phyloP scores from a whole-genome alignment of 345 rosid species.

The Dovyalis caffra region DNA sequence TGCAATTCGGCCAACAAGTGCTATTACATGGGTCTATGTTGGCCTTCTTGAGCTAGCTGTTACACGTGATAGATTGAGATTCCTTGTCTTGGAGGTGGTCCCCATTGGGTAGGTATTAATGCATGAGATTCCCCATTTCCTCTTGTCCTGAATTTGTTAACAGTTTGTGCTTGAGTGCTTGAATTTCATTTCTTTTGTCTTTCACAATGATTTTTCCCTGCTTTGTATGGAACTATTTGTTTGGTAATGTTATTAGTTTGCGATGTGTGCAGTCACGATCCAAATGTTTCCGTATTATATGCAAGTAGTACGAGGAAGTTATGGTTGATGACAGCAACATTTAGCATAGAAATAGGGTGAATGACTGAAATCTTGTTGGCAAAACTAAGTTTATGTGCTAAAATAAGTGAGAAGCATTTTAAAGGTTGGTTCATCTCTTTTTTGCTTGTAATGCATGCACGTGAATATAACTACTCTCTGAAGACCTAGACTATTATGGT shows the following conservation, averaged over 20 bases:
- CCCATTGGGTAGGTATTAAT: slow-evolving; percentile 91
- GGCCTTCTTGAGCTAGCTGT: slow-evolving; percentile 70
- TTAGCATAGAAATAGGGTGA: neutral
- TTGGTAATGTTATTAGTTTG: neutral
- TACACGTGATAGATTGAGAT: slow-evolving; percentile 51
- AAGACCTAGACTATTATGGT: neutral
- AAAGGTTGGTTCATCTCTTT: neutral
- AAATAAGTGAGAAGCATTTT: neutral
- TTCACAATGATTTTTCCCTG: neutral
- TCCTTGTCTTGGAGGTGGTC: slow-evolving; percentile 57
- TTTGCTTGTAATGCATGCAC: neutral
- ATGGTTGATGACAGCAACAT: neutral
- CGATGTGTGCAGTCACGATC: neutral
- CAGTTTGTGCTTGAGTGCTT: too few relatives aligned
- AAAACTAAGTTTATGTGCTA: neutral
- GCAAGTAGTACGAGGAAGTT: neutral
- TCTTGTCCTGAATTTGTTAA: neutral
- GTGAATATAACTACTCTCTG: neutral
- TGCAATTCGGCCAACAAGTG: slow-evolving; percentile 89
- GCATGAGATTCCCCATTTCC: neutral
- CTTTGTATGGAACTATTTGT: too few relatives aligned
- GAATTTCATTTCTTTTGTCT: neutral
- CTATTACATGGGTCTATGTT: slow-evolving; percentile 80
- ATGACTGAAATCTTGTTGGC: neutral
- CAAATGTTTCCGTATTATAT: neutral